Percentiles rank a stretch among this genome's conserved stretches.
Evolutionary conservation across 2,329 filamentous ascomycete species (phyloP).

Genomic region (Pyrenophora graminea): DNA sequence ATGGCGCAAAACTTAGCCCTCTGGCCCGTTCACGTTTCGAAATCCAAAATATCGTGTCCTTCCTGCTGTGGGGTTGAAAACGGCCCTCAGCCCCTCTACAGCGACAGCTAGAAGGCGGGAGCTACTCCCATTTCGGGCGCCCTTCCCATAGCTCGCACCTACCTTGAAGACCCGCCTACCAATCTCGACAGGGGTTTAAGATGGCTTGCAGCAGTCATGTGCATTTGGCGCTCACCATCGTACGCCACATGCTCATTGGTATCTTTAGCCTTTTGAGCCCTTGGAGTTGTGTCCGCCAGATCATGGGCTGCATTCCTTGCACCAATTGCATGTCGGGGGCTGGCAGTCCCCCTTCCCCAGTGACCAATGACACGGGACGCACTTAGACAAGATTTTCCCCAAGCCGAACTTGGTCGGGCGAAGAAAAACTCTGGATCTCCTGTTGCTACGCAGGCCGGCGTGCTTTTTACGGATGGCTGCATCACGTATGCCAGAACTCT

Average conservation of each 20-base stretch:
- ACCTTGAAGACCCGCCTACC: conserved; percentile 18
- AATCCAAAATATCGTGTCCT: conserved; percentile 33
- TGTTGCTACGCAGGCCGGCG: conserved; percentile 20
- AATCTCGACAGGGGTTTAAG: conserved; percentile 25
- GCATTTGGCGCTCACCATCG: conserved; percentile 20
- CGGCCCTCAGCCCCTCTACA: conserved; percentile 32
- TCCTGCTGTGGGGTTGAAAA: conserved; percentile 37
- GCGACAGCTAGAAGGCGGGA: conserved; percentile 25
- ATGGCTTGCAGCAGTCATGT: conserved; percentile 36
- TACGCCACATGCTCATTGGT: conserved; percentile 27
- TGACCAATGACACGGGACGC: conserved; percentile 18
- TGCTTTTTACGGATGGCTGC: conserved; percentile 30
- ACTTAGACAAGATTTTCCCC: conserved; percentile 19
- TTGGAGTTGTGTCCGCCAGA: conserved; percentile 26
- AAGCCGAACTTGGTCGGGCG: conserved; percentile 16
- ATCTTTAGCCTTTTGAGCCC: conserved; percentile 27
- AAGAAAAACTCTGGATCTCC: conserved; percentile 11
- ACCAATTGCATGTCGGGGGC: conserved; percentile 29
- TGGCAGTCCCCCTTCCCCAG: conserved; percentile 19
- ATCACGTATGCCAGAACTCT: conserved; percentile 27
- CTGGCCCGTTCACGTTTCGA: conserved; percentile 30
- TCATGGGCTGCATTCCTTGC: conserved; percentile 32
- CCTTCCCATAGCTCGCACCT: conserved; percentile 18
- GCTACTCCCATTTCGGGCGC: conserved; percentile 31
- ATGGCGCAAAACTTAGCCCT: conserved; percentile 26